Conservation (phyloP, 768 basidiomycete species). For the Kwoniella heveanensis region DNA sequence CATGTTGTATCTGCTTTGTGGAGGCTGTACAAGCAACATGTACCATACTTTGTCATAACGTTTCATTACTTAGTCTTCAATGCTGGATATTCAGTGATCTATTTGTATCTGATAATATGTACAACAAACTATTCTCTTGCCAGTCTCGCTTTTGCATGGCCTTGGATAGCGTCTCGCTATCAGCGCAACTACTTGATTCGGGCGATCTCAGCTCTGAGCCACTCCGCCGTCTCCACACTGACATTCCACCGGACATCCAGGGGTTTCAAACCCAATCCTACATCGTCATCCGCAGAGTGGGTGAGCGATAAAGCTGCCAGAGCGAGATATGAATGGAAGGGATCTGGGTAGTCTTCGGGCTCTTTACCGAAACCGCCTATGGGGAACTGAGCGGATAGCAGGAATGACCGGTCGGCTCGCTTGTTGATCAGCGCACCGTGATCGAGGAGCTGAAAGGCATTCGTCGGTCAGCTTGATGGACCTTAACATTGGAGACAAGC, state of each 20-base stretch:
- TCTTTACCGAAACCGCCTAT: slow-evolving; percentile 87
- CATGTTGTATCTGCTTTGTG: no score
- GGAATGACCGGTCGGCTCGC: slow-evolving; percentile 64
- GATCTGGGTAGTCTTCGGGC: slow-evolving; percentile 83
- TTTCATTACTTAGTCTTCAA: slow-evolving; percentile 1
- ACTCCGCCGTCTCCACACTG: slow-evolving; percentile 65
- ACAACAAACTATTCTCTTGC: background rate
- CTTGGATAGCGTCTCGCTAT: no score
- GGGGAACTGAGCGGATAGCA: slow-evolving; percentile 78
- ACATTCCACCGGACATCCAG: slow-evolving; percentile 76
- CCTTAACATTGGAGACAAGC: no score
- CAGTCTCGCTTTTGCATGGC: no score
- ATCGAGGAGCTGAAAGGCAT: slow-evolving; percentile 66
- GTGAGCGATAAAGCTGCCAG: slow-evolving; percentile 76
- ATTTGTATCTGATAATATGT: background rate
- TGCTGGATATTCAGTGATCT: slow-evolving; percentile 6
- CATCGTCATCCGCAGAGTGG: slow-evolving; percentile 25
- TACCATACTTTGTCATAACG: background rate
- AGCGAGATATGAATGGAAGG: slow-evolving; percentile 91
- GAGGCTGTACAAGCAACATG: no score
- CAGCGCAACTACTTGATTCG: no score
- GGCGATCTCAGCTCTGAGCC: slow-evolving; percentile 69
- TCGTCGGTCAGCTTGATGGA: background rate
- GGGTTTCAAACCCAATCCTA: slow-evolving; percentile 63
- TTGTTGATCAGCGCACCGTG: slow-evolving; percentile 65